These are phyloP conservation scores for Suillus subalutaceus DNA, from an alignment of 768 basidiomycete species.

Conservation along the genomic window DNA sequence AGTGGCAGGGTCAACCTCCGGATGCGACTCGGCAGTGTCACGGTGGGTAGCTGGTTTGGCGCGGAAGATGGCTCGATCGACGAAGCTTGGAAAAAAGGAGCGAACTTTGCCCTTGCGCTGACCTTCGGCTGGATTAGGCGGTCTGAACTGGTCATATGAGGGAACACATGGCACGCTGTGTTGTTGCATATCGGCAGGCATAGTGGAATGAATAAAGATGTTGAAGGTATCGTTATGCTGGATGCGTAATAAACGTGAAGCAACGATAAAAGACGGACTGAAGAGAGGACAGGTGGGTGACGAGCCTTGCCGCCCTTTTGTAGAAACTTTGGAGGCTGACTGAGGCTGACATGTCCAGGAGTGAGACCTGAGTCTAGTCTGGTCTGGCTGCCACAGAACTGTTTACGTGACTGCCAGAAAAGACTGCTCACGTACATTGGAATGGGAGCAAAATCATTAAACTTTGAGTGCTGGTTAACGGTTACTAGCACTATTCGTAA, in stretches of 20 bases:
- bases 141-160: neutral
- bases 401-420: neutral
- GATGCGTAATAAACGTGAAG: neutral
- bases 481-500: neutral
- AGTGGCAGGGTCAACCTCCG: neutral
- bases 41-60: too few species aligned
- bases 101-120: neutral
- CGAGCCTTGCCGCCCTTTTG: neutral
- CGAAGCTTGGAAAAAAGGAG: constrained; percentile 3
- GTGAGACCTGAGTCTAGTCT: neutral
- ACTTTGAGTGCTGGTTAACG: neutral
- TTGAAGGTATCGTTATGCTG: neutral
- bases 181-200: neutral
- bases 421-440: neutral
- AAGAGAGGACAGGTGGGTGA: neutral
- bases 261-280: neutral
- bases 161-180: neutral
- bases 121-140: neutral
- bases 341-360: constrained; percentile 2
- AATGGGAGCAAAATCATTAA: neutral
- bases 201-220: neutral
- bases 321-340: neutral
- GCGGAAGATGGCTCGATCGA: constrained; percentile 1
- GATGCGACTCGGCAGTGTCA: neutral
- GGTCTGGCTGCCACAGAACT: neutral